Evolutionary conservation across 2,329 filamentous ascomycete genomes (phyloP), one percentile per base, ranked within the genome.

Genomic region (Aurifilum marmelostoma): DNA sequence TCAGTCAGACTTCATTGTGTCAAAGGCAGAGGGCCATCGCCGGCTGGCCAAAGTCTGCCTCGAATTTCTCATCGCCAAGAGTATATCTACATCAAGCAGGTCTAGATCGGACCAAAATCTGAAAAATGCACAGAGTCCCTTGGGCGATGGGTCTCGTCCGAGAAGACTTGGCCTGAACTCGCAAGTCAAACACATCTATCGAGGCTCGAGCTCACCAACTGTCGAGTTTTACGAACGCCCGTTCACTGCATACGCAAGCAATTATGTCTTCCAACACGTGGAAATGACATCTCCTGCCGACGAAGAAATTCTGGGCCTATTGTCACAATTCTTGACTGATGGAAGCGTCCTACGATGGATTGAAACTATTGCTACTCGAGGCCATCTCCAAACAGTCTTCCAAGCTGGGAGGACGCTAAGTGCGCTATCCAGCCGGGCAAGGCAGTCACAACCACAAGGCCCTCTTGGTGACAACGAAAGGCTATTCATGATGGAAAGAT

Each of bases 1-100:
- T 1, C 24, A 62, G 0, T 75, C 75, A 0, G 75, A 75, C 6
- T 77, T 78, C 64, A 68, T 63, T 1, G 63, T 78, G 18, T 66
- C 74, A 21, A 73, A 56, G 34, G 60, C 71, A 9, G 50, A 47
- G 0, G 74, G 72, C 1, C 76, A 79, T 64, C 71, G 69, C 32
- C 65, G 72, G 1, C 16, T 79, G 9, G 73, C 74, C 11, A 69
- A 74, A 58, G 69, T 73, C 0, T 79, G 76, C 60, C 68, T 79
- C 1, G 65, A 71, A 14, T 73, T 69, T 24, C 63, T 77, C 12
- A 70, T 63, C 8, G 43, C 63, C 2, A 67, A 27, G 7, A 43
- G 3, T 7, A 16, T 61, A 24, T 8, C 37, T 27, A 52, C 34
- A 16, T 29, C 61, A 50, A 32, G 60, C 14, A 58, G 71, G 52